These are phyloP conservation scores for Metschnikowia baotianmanensis DNA, from an alignment of 805 yeast species.

Conservation along the genomic window DNA sequence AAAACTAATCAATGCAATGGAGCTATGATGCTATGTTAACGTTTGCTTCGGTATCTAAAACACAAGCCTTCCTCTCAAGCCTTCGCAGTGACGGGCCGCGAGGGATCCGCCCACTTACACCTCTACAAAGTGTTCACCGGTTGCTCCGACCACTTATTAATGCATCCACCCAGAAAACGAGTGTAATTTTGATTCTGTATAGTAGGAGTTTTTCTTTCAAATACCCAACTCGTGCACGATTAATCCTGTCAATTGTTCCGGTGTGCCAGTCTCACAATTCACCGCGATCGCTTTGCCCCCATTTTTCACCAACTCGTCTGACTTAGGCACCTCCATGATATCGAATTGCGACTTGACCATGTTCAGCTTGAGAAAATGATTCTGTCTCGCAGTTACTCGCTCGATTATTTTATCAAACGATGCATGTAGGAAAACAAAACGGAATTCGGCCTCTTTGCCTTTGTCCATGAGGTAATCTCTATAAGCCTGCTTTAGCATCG, in stretches of 20 bases:
- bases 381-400: slow-evolving; percentile 62
- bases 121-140: no score
- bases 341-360: slow-evolving; percentile 81
- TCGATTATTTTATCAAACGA: slow-evolving; percentile 55
- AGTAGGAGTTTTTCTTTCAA: not conserved
- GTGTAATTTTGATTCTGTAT: no score
- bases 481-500: slow-evolving; percentile 74
- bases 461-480: slow-evolving; percentile 55
- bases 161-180: no score
- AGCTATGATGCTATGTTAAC: no score
- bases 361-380: slow-evolving; percentile 83
- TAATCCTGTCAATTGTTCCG: slow-evolving; percentile 17
- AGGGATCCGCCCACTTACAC: no score
- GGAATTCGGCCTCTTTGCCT: slow-evolving; percentile 38
- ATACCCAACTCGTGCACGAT: slow-evolving; percentile 19
- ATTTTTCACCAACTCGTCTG: slow-evolving; percentile 32
- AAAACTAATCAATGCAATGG: no score
- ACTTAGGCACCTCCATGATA: slow-evolving; percentile 67
- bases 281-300: slow-evolving; percentile 38
- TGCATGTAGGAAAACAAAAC: slow-evolving; percentile 68
- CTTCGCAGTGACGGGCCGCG: no score
- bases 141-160: no score
- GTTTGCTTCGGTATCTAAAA: no score
- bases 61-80: no score
- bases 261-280: slow-evolving; percentile 25